phyloP scores from a whole-genome alignment of 305 asterid genomes.

The Fraxinus platypoda region DNA sequence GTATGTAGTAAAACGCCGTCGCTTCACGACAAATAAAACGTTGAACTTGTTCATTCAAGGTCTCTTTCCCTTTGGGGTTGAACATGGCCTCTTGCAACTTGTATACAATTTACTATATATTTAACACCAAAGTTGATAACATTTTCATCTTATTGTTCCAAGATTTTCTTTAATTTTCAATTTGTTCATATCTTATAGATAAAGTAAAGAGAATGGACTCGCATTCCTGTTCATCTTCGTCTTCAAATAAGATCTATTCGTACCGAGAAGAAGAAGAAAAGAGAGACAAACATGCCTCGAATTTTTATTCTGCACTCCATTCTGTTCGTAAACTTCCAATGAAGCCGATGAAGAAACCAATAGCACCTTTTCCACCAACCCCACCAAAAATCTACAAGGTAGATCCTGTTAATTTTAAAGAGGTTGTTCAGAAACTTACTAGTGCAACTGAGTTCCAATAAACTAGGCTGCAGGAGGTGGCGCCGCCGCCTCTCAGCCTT shows the following conservation, averaged over 20 bases:
- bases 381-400: conserved; percentile 35
- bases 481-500: conserved; percentile 13
- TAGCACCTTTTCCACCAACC: conserved; percentile 33
- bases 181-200: neutral
- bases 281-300: neutral
- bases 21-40: neutral
- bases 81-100: neutral
- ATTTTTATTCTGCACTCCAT: conserved; percentile 35
- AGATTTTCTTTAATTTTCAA: too few relatives aligned
- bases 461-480: neutral
- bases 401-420: conserved; percentile 24
- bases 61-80: neutral
- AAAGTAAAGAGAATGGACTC: conserved; percentile 1
- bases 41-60: neutral
- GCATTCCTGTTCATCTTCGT: neutral
- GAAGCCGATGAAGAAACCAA: conserved; percentile 27
- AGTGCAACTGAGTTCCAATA: conserved; percentile 19
- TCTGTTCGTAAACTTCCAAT: conserved; percentile 38
- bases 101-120: neutral
- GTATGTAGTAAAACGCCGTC: neutral
- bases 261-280: neutral
- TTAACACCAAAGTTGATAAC: neutral
- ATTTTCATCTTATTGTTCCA: neutral
- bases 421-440: conserved; percentile 35
- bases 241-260: neutral